Conservation (phyloP, 129 eudicot genomes). For the Oenanthe sinensis region DNA sequence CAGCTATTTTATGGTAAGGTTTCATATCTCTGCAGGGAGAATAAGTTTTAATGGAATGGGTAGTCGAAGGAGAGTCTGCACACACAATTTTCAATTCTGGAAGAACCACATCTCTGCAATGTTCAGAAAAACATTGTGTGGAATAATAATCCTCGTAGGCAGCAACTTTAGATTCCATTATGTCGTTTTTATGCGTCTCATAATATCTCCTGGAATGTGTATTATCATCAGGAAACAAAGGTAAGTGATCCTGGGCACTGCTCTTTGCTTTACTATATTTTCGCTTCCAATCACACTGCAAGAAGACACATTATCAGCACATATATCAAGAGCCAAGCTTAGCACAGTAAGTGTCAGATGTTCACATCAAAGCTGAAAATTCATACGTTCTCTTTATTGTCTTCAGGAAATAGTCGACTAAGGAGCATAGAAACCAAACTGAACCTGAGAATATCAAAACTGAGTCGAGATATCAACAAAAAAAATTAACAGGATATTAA, state of each 20-base stretch:
- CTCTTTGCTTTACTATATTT: slow-evolving; percentile 15
- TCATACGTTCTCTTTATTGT: slow-evolving; percentile 37
- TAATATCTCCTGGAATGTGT: slow-evolving; percentile 11
- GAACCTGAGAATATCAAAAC: slow-evolving; percentile 34
- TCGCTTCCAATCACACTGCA: slow-evolving; percentile 21
- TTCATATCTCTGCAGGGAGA: slow-evolving; percentile 14
- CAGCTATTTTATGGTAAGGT: slow-evolving; percentile 10
- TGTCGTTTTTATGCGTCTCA: slow-evolving; percentile 16
- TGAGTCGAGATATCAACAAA: slow-evolving; percentile 8
- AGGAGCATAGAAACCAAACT: slow-evolving; percentile 67
- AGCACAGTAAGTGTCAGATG: not conserved
- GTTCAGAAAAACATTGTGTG: slow-evolving; percentile 12
- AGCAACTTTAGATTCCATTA: slow-evolving; percentile 4
- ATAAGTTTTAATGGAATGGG: slow-evolving; percentile 14
- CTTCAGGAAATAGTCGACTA: slow-evolving; percentile 52
- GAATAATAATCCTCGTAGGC: slow-evolving; percentile 18
- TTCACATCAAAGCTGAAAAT: slow-evolving; percentile 14
- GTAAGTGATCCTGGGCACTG: slow-evolving; percentile 15
- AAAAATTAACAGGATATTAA: slow-evolving; percentile 5
- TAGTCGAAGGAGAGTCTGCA: slow-evolving; percentile 18
- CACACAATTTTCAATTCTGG: slow-evolving; percentile 26
- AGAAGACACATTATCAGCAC: slow-evolving; percentile 18
- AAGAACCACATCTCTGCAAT: slow-evolving; percentile 21
- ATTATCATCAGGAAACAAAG: slow-evolving; percentile 12
- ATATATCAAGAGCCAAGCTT: slow-evolving; percentile 1